Base-by-base conservation (phyloP, 305 asterid species). In the Lippia alba region DNA sequence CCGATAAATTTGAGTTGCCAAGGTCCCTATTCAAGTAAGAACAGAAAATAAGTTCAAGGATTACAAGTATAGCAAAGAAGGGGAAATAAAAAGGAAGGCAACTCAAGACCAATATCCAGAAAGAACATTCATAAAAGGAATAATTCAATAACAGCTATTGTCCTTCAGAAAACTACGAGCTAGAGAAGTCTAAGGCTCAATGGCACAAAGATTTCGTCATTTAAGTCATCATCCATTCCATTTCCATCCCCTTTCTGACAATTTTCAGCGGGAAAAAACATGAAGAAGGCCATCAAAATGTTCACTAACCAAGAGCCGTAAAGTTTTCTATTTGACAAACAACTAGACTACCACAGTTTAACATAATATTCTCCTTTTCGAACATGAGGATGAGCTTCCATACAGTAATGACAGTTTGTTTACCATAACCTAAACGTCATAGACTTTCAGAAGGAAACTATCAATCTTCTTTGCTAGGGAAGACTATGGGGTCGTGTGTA, bases 1-100 rank as follows among this genome's bases (percentile, higher is more conserved):
- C 97, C 48, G 91, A 83, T 76, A 90, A 73, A 64, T 90, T 86
- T 53, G 93, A 83, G 84, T 88, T 90, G 56, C 97, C 97, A 56
- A 88, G 91, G 74, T 90, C 95, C 83, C 96, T 90, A 79, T 70
- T 46, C 68, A 84, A 76, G 60, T 8, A n/a, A 71, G 30, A 34
- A 24, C 59, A 61, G 60, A 55, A 15, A 16, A 62, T 55, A 20
- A 75, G 67, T 68, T 48, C 40, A 44, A 67, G 61, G 59, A n/a
- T 24, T 64, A 72, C 45, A 12, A 50, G 16, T 72, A 79, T 67
- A 66, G 69, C 53, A 64, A 68, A 64, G 36, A 2, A 40, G 50
- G 18, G 39, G 11, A 15, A 55, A 18, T 15, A 17, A 6, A 1
- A 18, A 53, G 12, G 8, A 4, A 16, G 19, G 24, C 6, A 6